Base-by-base conservation (phyloP, 441 rosid species). In the Aquilaria agallochum region DNA sequence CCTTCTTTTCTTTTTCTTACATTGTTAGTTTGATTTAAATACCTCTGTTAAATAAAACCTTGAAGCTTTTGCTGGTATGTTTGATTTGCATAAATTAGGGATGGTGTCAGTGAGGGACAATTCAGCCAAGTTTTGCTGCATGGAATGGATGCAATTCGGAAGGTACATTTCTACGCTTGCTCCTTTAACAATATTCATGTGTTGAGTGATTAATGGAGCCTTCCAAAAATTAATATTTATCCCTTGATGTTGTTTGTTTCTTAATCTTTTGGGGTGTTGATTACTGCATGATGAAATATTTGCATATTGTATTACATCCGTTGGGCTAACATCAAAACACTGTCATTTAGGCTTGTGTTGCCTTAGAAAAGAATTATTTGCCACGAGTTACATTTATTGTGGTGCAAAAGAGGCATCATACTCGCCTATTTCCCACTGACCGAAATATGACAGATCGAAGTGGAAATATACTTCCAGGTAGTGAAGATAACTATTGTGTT, bases 81-180 rank as follows among this genome's bases (percentile, higher is more conserved):
- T 40, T 20, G 9, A 40, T 40, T 40, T 40, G 45, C 45, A 51
- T 49, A 51, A 13, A 5, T 44, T 47, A 74, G 78, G 61, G 78
- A 70, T 59, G 78, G 78, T 3, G 78, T 74, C n/a, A 74, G 72
- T 30, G 78, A 74, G 56, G 78, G 78, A 7, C 75, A 70, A 52
- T 74, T 74, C 73, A 70, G 71, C 50, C 78, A 74, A 66, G 60
- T 74, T 44, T 65, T 74, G 33, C 64, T 70, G n/a, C 71, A 67
- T 27, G 78, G 70, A 71, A 69, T 74, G n/a, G 75, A 70, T 32
- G 78, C 78, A 27, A 70, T 74, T 27, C 72, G 75, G 15, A 70
- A 74, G 78, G 78, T 40, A 40, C 9, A 10, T 53, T 11, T 12
- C 58, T 30, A 2, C 13, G 33, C 11, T 1, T n/a, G 36, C n/a